Conservation (phyloP, 306 rosid genomes). For the Cucumis cinereus region DNA sequence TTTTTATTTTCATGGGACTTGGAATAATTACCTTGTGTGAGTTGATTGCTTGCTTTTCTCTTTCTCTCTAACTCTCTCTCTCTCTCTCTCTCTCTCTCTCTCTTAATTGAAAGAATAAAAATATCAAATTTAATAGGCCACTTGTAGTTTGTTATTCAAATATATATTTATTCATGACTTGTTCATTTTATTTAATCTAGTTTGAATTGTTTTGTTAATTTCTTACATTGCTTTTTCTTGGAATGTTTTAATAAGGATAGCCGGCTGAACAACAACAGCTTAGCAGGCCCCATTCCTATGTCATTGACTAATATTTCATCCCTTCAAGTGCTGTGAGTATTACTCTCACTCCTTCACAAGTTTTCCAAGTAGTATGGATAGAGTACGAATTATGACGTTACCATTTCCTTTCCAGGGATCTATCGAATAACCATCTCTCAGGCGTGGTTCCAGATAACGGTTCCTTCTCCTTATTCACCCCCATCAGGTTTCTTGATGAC, state of each 20-base stretch:
- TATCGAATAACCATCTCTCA: slow-evolving; percentile 77
- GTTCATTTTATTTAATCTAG: slow-evolving; percentile 1
- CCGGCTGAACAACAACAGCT: slow-evolving; percentile 95
- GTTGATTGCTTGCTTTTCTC: not conserved
- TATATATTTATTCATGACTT: not conserved
- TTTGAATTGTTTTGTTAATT: slow-evolving; percentile 8
- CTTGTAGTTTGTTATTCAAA: not conserved
- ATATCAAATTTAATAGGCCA: not conserved
- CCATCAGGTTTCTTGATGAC: slow-evolving; percentile 56
- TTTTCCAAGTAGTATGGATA: not conserved
- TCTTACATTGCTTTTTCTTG: slow-evolving; percentile 23
- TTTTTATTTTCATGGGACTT: not conserved
- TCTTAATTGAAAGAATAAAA: not conserved
- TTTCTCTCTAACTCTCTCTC: too few species aligned
- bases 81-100: too few species aligned
- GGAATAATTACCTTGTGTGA: not conserved
- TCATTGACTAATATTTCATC: slow-evolving; percentile 81
- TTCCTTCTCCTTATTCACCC: slow-evolving; percentile 94
- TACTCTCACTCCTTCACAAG: not conserved
- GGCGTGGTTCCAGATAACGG: slow-evolving; percentile 97
- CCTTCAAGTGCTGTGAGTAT: slow-evolving; percentile 94
- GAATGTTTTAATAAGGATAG: slow-evolving; percentile 56
- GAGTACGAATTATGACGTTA: slow-evolving; percentile 4
- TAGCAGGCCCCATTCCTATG: slow-evolving; percentile 88
- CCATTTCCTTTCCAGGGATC: slow-evolving; percentile 45